Percentiles rank a stretch among this genome's conserved stretches.
phyloP scores from a whole-genome alignment of 345 rosid species.

The Streptanthus diversifolius region DNA sequence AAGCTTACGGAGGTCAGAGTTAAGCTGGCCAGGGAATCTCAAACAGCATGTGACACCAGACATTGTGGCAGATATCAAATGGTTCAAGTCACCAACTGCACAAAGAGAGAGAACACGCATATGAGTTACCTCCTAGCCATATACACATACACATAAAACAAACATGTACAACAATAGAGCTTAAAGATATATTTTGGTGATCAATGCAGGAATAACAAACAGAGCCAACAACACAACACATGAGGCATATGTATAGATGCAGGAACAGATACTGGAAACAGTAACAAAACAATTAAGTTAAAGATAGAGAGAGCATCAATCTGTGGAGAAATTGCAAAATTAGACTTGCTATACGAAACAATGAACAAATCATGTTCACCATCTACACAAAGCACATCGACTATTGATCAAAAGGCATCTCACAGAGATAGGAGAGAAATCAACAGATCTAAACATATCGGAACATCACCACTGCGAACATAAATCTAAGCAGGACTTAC shows the following conservation, averaged over 20 bases:
- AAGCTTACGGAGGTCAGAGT: constrained; percentile 79
- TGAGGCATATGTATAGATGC: no score
- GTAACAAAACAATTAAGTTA: background rate
- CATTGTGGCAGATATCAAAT: constrained; percentile 77
- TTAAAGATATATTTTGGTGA: no score
- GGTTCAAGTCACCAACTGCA: constrained; percentile 82
- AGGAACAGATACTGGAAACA: no score
- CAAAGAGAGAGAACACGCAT: background rate
- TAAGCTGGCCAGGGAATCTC: constrained; percentile 81
- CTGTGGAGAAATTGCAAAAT: background rate
- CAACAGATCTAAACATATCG: background rate
- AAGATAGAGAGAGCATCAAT: background rate
- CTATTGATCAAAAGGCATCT: no score
- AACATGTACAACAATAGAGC: background rate
- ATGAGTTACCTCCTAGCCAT: background rate
- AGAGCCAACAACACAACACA: no score
- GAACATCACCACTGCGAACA: background rate
- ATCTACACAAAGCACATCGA: background rate
- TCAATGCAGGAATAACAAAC: no score
- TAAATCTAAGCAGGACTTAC: background rate
- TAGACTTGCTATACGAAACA: background rate
- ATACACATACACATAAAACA: background rate
- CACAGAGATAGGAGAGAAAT: background rate
- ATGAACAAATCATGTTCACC: background rate
- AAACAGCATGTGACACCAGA: constrained; percentile 86